Evolutionary conservation across 2,329 filamentous ascomycete species (phyloP), one percentile per base, ranked within the genome.

Genomic region (Fusarium nurragi): DNA sequence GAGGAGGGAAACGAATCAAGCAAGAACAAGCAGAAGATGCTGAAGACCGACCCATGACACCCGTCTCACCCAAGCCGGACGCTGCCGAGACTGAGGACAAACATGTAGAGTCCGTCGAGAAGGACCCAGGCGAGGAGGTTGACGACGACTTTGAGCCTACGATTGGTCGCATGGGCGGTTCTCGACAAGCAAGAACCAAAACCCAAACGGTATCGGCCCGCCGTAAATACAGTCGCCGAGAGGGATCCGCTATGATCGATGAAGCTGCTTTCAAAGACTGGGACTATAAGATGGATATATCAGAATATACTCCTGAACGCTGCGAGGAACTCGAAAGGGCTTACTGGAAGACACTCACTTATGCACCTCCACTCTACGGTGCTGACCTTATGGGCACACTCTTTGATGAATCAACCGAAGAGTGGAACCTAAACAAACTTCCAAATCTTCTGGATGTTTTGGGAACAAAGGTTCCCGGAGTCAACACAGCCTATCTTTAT

Each of bases 311-410:
- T 0, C 85, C 90, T 0, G 94, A 98, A 76, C 87, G 96, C 59
- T 98, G 95, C 74, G 93, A 96, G 69, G 95, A 99, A 75, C 84
- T 99, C 7, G 95, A 99, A 77, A 90, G 92, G 50, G 90, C 90
- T 39, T 99, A 99, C 79, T 99, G 95, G 95, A 97, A 96, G 79
- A 97, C 93, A 1, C 84, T 99, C 63, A 97, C 94, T 21, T 99
- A 96, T 78, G 96, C 94, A 43, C 90, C 92, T 54, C 95, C 95
- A 0, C 87, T 99, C 76, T 99, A 99, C 71, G 95, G 95, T 49
- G 95, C 95, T 9, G 95, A 99, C 77, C 92, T 99, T 86, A 93
- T 94, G 70, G 95, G 95, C 13, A 97, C 94, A 0, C 85, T 99
- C 3, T 99, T 99, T 75, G 89, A 95, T 69, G 94, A 98, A 40